A percentile compares a stretch with the other conserved stretches of the same genome.
phyloP scores from a whole-genome alignment of 495 filamentous ascomycete genomes.

The Aspergillus avenaceus region DNA sequence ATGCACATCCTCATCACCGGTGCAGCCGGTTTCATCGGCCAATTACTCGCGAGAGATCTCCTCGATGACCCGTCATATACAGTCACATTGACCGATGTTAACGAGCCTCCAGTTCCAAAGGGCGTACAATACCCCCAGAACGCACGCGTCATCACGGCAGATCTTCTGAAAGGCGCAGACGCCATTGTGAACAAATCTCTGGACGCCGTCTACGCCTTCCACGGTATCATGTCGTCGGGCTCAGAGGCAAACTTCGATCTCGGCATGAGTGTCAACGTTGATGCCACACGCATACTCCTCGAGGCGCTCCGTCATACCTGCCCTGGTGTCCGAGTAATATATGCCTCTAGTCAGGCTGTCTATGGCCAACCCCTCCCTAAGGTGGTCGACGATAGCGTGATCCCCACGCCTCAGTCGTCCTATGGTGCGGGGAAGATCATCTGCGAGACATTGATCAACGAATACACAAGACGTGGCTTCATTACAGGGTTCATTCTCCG shows the following conservation, averaged over 20 bases:
- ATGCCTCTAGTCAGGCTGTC: slow-evolving; percentile 54
- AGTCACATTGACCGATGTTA: slow-evolving; percentile 58
- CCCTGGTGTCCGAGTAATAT: slow-evolving; percentile 60
- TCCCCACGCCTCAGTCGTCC: slow-evolving; percentile 63
- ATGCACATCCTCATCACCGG: slow-evolving; percentile 68
- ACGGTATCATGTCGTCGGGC: slow-evolving; percentile 77
- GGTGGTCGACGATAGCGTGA: slow-evolving; percentile 48
- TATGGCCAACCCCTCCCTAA: slow-evolving; percentile 52
- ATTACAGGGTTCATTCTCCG: slow-evolving; percentile 62
- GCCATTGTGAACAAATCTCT: slow-evolving; percentile 49
- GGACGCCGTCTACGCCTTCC: slow-evolving; percentile 67
- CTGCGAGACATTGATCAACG: slow-evolving; percentile 67
- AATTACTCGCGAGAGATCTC: slow-evolving; percentile 57
- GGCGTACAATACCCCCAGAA: slow-evolving; percentile 50
- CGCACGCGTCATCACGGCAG: slow-evolving; percentile 49
- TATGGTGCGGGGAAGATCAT: slow-evolving; percentile 75
- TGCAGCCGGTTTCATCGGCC: slow-evolving; percentile 65
- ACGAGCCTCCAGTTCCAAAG: slow-evolving; percentile 49
- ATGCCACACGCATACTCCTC: slow-evolving; percentile 60
- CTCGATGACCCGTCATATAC: slow-evolving; percentile 52
- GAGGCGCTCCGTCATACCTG: slow-evolving; percentile 50
- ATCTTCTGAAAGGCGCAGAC: slow-evolving; percentile 51
- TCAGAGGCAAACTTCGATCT: slow-evolving; percentile 69
- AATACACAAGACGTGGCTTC: slow-evolving; percentile 62
- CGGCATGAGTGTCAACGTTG: slow-evolving; percentile 66